Percentiles rank a stretch among this genome's conserved stretches.
These are phyloP conservation scores for Pancytospora philotis DNA, from an alignment of 371 early-diverging fungal species.

Conservation along the genomic window DNA sequence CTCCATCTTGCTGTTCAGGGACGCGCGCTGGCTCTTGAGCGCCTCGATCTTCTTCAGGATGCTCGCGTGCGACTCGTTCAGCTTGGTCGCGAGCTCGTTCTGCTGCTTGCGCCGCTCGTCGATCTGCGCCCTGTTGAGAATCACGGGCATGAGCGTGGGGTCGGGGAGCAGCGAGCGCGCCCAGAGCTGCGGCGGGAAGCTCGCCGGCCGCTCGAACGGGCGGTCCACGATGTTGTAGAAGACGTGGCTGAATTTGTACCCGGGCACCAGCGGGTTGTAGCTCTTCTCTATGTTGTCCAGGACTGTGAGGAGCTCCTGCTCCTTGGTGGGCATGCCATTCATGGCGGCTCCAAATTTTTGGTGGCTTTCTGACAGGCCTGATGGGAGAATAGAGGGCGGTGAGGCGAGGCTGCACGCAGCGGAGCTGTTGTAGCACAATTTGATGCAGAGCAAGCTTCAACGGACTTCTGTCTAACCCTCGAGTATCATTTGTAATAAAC, in stretches of 20 bases:
- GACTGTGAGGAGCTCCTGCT: slow-evolving; percentile 38
- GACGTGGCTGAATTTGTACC: slow-evolving; percentile 57
- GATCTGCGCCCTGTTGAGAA: slow-evolving; percentile 38
- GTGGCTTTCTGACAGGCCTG: too few relatives aligned
- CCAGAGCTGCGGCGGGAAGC: slow-evolving; percentile 49
- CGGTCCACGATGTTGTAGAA: slow-evolving; percentile 56
- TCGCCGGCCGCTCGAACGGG: slow-evolving; percentile 24
- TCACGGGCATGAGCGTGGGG: slow-evolving; percentile 40
- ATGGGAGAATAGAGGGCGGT: too few relatives aligned
- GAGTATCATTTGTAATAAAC: not conserved
- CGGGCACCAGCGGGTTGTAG: slow-evolving; percentile 46
- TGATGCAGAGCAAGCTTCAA: not conserved
- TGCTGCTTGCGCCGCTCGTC: slow-evolving; percentile 34
- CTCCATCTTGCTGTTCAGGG: slow-evolving; percentile 7
- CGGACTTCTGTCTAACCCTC: not conserved
- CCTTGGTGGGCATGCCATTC: slow-evolving; percentile 6
- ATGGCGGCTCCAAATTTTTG: not conserved
- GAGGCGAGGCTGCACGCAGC: too few relatives aligned
- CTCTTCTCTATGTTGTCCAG: slow-evolving; percentile 48
- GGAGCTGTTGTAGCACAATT: not conserved
- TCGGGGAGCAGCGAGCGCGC: slow-evolving; percentile 22
- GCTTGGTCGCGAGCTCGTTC: slow-evolving; percentile 28
- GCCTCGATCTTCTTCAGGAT: slow-evolving; percentile 29
- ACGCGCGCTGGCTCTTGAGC: slow-evolving; percentile 17
- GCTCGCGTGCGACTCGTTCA: slow-evolving; percentile 24